phyloP scores from a whole-genome alignment of 441 rosid genomes.

The Croton setiger region DNA sequence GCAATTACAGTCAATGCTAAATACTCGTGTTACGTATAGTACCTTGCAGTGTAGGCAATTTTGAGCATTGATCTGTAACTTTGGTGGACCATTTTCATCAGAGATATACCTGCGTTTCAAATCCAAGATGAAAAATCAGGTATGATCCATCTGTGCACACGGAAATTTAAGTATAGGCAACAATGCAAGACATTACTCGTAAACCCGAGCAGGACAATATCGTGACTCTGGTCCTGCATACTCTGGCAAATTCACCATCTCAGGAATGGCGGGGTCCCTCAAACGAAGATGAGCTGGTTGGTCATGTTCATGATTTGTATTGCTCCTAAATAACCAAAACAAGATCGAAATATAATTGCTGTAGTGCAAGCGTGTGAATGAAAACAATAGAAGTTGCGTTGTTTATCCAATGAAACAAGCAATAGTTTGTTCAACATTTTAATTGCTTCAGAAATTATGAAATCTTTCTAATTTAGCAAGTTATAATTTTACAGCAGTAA shows the following conservation, averaged over 20 bases:
- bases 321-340: slow-evolving; percentile 60
- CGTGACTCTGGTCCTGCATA: slow-evolving; percentile 87
- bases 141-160: slow-evolving; percentile 2
- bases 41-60: slow-evolving; percentile 99
- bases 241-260: slow-evolving; percentile 66
- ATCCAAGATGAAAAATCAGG: slow-evolving; percentile 15
- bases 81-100: slow-evolving; percentile 58
- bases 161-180: slow-evolving; percentile 12
- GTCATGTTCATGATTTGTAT: slow-evolving; percentile 91
- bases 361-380: background rate
- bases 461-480: background rate
- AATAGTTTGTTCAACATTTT: background rate
- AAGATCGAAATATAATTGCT: slow-evolving; percentile 14
- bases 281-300: slow-evolving; percentile 85
- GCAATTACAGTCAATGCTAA: background rate
- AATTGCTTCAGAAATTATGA: background rate
- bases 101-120: slow-evolving; percentile 53
- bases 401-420: background rate
- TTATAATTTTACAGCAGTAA: background rate
- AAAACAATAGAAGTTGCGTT: background rate
- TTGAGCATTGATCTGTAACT: slow-evolving; percentile 91
- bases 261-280: slow-evolving; percentile 65
- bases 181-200: slow-evolving; percentile 53
- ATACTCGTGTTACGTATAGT: background rate
- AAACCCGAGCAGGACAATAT: slow-evolving; percentile 96